Percentiles rank a stretch among this genome's conserved stretches.
phyloP scores from a whole-genome alignment of 129 eudicot species.

The Rutidosis leptorrhynchoides region DNA sequence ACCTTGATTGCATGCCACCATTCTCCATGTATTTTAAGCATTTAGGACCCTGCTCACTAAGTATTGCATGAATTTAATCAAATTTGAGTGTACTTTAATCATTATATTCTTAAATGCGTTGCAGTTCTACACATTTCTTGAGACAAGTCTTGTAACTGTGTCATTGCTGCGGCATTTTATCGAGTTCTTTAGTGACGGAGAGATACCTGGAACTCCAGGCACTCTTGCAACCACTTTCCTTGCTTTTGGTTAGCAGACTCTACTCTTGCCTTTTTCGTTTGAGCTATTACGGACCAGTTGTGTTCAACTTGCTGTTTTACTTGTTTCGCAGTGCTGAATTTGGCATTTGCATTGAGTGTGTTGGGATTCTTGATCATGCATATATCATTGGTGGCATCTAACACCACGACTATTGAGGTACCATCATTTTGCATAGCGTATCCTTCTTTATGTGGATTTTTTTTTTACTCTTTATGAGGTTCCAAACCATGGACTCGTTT shows the following conservation, averaged over 20 bases:
- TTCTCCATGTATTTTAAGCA: no score
- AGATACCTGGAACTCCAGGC: constrained; percentile 84
- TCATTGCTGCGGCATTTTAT: constrained; percentile 78
- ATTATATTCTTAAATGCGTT: constrained; percentile 18
- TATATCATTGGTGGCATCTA: constrained; percentile 71
- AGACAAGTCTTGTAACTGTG: constrained; percentile 74
- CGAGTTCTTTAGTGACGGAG: constrained; percentile 83
- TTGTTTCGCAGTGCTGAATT: constrained; percentile 55
- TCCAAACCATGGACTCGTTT: no score
- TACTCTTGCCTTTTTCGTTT: no score
- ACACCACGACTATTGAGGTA: constrained; percentile 96
- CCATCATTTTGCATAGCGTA: constrained; percentile 10
- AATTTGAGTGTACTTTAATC: not conserved
- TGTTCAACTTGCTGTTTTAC: not conserved
- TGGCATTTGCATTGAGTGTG: constrained; percentile 90
- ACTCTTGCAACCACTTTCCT: constrained; percentile 90
- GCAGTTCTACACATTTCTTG: constrained; percentile 94
- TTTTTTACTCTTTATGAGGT: no score
- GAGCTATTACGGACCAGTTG: no score
- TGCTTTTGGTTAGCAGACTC: constrained; percentile 73
- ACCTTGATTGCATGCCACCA: no score
- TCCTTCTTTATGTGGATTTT: no score
- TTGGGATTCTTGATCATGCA: constrained; percentile 90
- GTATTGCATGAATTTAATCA: no score
- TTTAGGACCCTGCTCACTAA: no score